Evolutionary conservation across 2,329 filamentous ascomycete genomes (phyloP), one percentile per base, ranked within the genome.

Genomic region (Chaetomiaceae sp.): DNA sequence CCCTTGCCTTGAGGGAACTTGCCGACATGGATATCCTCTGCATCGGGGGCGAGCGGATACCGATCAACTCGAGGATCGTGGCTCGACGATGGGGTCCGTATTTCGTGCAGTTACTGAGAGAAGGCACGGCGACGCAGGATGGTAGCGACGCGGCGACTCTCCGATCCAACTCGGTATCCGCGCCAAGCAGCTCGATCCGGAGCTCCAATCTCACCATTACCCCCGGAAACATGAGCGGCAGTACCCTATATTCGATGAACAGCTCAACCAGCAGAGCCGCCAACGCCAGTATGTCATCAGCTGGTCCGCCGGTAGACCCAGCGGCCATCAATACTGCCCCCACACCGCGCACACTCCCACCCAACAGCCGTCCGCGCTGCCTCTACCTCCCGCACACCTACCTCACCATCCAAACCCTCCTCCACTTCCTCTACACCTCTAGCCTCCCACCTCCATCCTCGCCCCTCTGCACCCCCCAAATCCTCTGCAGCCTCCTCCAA

Each of bases 1-100:
- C 89, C 0, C 74, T 96, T 57, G 79, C 79, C 1, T 75, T 95
- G 66, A 82, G 84, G n/a, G 94, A 97, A 69, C 75, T 99, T 51
- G 81, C 90, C 2, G 94, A 99, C 63, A 99, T 99, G 94, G 94
- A 97, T 65, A 89, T 99, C 54, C 77, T 97, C 25, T 94, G 92
- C 48, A 85, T 96, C 37, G 87, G 88, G 18, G 92, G 92, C 20
- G 92, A 96, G 67, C 83, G 91, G 16, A 90, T 97, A 60, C 90
- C 94, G 0, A 88, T 96, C 61, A 99, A 95, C 69, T 97, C 94
- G 6, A 84, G 90, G 53, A 81, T 99, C 14, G 79, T 97, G 14
- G 86, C 88, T 9, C 82, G 90, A 25, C 79, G 94, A 65, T 99
- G 94, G 94, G 94, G 94, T 0, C 90, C 90, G 0, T 96, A 95